phyloP scores from a whole-genome alignment of 148 eudicot genomes.

The Chenopodium formosanum region DNA sequence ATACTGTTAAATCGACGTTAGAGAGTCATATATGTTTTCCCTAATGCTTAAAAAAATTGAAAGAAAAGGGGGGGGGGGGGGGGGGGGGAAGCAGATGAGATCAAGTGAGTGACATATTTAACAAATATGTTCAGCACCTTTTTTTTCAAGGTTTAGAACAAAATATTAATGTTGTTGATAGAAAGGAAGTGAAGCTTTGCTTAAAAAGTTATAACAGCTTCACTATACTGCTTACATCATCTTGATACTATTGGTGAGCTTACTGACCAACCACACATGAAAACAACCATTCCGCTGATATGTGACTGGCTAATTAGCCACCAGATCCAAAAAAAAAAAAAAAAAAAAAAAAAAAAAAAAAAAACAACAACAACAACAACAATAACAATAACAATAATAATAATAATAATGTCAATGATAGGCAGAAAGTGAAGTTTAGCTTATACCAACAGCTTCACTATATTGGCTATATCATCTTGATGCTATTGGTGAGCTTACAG shows the following conservation, averaged over 20 bases:
- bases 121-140: neutral
- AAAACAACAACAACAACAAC: too few relatives aligned
- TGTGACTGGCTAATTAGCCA: constrained; percentile 56
- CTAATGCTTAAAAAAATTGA: neutral
- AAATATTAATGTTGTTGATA: constrained; percentile 26
- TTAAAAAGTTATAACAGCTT: neutral
- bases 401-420: constrained; percentile 25
- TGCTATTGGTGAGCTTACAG: constrained; percentile 48
- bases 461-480: constrained; percentile 24
- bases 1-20: neutral
- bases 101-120: neutral
- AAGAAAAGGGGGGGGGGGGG: too few relatives aligned
- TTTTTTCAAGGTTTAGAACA: neutral
- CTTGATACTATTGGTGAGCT: constrained; percentile 35
- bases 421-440: constrained; percentile 28
- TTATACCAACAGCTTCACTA: constrained; percentile 6
- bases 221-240: constrained; percentile 20
- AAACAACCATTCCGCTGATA: constrained; percentile 32
- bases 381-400: too few relatives aligned
- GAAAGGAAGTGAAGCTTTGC: constrained; percentile 27
- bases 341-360: too few relatives aligned
- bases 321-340: too few relatives aligned
- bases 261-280: constrained; percentile 64
- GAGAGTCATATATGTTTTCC: neutral
- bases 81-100: neutral